A percentile compares a stretch with the other conserved stretches of the same genome.
Evolutionary conservation across 371 early-diverging fungal species (phyloP).

Genomic region (Mortierella sp.): DNA sequence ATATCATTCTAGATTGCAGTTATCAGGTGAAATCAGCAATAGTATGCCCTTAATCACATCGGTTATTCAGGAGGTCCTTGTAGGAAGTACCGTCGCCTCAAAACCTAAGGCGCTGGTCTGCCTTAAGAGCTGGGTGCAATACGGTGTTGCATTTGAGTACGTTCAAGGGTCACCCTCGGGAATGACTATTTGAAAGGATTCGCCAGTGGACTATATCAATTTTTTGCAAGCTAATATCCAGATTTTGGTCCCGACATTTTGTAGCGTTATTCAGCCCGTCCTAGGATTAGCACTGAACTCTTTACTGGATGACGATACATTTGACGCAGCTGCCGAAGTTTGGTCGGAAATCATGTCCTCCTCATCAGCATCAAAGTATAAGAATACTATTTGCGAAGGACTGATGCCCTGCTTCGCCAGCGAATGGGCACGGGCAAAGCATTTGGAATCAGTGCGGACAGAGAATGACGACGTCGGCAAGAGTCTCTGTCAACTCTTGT

Average conservation of each 20-base stretch:
- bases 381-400: constrained; percentile 60
- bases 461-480: constrained; percentile 68
- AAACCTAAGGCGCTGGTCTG: constrained; percentile 64
- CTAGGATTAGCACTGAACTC: constrained; percentile 58
- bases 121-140: constrained; percentile 73
- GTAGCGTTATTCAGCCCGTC: constrained; percentile 56
- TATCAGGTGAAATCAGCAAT: constrained; percentile 61
- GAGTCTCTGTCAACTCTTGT: constrained; percentile 67
- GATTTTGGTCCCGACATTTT: not conserved
- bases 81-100: constrained; percentile 43
- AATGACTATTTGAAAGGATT: no score
- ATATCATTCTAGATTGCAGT: constrained; percentile 44
- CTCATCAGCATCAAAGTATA: constrained; percentile 34
- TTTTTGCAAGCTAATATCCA: not conserved
- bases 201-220: no score
- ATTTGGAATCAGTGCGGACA: constrained; percentile 58
- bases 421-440: constrained; percentile 60
- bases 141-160: constrained; percentile 68
- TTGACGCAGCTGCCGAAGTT: constrained; percentile 64
- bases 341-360: constrained; percentile 66
- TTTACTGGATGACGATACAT: constrained; percentile 57
- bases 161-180: constrained; percentile 1
- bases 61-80: constrained; percentile 49
- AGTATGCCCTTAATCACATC: constrained; percentile 61
- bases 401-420: constrained; percentile 66